A percentile compares a stretch with the other conserved stretches of the same genome.
Evolutionary conservation across 345 rosid species (phyloP).

Genomic region (Eucalyptus marginata): DNA sequence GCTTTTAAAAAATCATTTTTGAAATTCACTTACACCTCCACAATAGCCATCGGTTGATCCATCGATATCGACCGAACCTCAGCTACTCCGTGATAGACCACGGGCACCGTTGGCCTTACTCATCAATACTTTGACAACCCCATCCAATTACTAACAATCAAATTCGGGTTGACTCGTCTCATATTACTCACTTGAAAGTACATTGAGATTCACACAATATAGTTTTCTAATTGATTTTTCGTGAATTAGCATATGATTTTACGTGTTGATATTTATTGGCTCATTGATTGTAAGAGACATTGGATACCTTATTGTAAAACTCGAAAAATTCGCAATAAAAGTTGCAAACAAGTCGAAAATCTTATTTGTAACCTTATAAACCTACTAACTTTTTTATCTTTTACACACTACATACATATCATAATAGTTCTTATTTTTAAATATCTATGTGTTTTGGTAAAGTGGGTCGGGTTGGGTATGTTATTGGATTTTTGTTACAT

Average conservation of each 20-base stretch:
- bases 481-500: not conserved
- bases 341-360: not conserved
- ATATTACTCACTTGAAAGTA: not conserved
- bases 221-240: too few species aligned
- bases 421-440: not conserved
- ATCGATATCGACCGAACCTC: accelerated
- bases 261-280: accelerated
- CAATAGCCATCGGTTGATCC: not conserved
- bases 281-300: not conserved
- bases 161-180: not conserved
- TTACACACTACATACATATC: not conserved
- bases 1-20: too few species aligned
- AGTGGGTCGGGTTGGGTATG: not conserved
- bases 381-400: accelerated
- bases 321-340: not conserved
- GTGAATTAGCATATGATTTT: not conserved
- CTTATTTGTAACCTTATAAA: not conserved
- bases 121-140: accelerated
- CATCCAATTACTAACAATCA: too few species aligned
- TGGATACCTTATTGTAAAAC: not conserved
- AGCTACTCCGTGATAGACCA: not conserved
- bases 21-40: not conserved
- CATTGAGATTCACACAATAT: not conserved
- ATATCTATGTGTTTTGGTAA: not conserved
- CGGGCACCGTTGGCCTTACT: accelerated